These are phyloP conservation scores for Kwoniella botswanensis DNA, from an alignment of 768 basidiomycete species.

Conservation along the genomic window DNA sequence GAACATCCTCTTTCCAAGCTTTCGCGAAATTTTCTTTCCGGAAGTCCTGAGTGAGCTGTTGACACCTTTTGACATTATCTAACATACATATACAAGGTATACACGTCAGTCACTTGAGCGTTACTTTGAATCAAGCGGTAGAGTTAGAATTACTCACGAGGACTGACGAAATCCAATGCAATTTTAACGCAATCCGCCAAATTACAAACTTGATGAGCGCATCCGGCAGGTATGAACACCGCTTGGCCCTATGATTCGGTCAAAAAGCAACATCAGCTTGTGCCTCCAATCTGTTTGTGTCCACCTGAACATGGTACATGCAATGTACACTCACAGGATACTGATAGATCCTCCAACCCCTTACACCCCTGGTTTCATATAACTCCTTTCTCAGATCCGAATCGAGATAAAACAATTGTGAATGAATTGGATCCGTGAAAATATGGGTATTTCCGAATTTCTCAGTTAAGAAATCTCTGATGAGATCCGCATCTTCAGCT, in stretches of 20 bases:
- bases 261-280: no score
- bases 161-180: constrained; percentile 91
- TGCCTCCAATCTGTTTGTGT: no score
- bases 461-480: constrained; percentile 74
- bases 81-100: neutral
- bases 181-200: constrained; percentile 95
- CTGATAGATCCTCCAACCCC: constrained; percentile 84
- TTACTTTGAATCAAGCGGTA: neutral
- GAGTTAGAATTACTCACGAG: constrained; percentile 58
- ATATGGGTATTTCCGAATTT: constrained; percentile 60
- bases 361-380: constrained; percentile 70
- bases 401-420: constrained; percentile 86
- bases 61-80: constrained; percentile 86
- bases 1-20: constrained; percentile 92
- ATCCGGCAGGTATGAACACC: constrained; percentile 87
- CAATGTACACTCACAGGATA: constrained; percentile 63
- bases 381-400: constrained; percentile 70
- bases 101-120: neutral
- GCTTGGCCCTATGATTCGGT: constrained; percentile 67
- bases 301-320: no score
- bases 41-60: constrained; percentile 83
- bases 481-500: constrained; percentile 76
- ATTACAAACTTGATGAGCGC: constrained; percentile 75
- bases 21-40: constrained; percentile 83
- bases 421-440: constrained; percentile 80